Evolutionary conservation across 768 basidiomycete genomes (phyloP).

Genomic region (Tricholoma bakamatsutake): DNA sequence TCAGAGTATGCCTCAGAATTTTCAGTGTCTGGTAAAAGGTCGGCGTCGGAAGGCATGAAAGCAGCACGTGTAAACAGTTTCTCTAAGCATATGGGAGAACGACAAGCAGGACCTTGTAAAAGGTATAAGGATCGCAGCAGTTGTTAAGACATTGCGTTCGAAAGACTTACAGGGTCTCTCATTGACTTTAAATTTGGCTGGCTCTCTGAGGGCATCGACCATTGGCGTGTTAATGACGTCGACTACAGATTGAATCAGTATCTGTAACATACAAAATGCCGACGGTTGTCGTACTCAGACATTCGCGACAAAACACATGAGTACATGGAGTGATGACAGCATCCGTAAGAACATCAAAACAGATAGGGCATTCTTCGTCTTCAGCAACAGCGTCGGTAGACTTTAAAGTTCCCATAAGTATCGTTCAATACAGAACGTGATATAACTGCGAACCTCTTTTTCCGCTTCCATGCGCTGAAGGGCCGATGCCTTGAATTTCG

Average conservation of each 20-base stretch:
- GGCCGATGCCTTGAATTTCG: conserved; percentile 35
- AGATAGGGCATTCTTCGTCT: conserved; percentile 62
- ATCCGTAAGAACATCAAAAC: conserved; percentile 51
- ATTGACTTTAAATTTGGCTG: conserved; percentile 28
- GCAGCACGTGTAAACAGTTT: conserved; percentile 49
- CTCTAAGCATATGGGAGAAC: conserved; percentile 38
- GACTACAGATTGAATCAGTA: conserved; percentile 19
- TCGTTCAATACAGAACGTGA: background rate
- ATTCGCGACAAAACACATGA: conserved; percentile 60
- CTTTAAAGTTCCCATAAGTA: conserved; percentile 20
- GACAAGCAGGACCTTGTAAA: conserved; percentile 53
- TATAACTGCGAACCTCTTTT: conserved; percentile 34
- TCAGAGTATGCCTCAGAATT: conserved; percentile 23
- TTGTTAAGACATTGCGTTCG: background rate
- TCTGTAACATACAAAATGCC: background rate
- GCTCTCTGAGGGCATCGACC: conserved; percentile 30
- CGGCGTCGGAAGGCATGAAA: conserved; percentile 54
- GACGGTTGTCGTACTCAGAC: conserved; percentile 36
- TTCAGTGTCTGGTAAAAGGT: conserved; percentile 22
- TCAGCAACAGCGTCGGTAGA: conserved; percentile 41
- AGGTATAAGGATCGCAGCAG: background rate
- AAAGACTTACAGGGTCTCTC: conserved; percentile 45
- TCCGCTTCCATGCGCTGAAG: conserved; percentile 46
- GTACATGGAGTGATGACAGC: conserved; percentile 52
- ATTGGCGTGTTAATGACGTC: conserved; percentile 38